Conservation (phyloP, 2,329 filamentous ascomycete genomes). For the Aschersonia sp. region DNA sequence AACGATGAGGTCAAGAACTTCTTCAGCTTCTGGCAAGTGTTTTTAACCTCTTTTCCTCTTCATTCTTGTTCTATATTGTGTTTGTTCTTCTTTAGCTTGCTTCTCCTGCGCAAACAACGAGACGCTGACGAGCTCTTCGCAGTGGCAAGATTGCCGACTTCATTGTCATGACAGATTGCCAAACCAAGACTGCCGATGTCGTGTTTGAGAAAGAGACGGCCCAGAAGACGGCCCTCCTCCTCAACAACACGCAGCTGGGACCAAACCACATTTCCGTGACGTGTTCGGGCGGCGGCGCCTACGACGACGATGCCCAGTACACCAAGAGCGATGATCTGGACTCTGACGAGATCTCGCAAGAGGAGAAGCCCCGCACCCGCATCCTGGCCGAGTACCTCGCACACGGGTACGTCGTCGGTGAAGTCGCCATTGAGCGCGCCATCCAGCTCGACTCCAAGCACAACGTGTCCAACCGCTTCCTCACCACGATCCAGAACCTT, state of each 20-base stretch:
- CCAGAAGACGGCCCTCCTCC: constrained; percentile 88
- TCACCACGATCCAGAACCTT: constrained; percentile 58
- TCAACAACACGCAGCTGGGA: constrained; percentile 93
- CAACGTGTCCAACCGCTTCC: constrained; percentile 70
- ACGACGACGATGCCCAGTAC: constrained; percentile 43
- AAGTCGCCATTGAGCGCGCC: constrained; percentile 61
- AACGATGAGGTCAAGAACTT: constrained; percentile 92
- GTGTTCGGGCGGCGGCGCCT: constrained; percentile 48
- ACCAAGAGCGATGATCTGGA: constrained; percentile 41
- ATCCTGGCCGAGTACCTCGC: constrained; percentile 95
- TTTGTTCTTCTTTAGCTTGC: not conserved
- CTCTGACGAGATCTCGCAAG: constrained; percentile 66
- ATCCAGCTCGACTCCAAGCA: constrained; percentile 84
- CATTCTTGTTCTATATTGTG: not conserved
- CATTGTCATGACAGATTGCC: constrained; percentile 54
- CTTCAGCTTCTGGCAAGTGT: constrained; percentile 79
- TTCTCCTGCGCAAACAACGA: too few relatives aligned
- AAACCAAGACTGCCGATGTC: constrained; percentile 74
- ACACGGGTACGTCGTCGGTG: constrained; percentile 76
- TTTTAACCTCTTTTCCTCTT: not conserved
- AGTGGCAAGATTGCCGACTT: constrained; percentile 86
- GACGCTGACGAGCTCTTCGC: constrained; percentile 1
- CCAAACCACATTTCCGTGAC: constrained; percentile 68
- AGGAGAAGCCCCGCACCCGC: constrained; percentile 89
- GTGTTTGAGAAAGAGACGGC: constrained; percentile 95